Conservation (phyloP, 805 yeast species). For the Phaffomyces antillensis region DNA sequence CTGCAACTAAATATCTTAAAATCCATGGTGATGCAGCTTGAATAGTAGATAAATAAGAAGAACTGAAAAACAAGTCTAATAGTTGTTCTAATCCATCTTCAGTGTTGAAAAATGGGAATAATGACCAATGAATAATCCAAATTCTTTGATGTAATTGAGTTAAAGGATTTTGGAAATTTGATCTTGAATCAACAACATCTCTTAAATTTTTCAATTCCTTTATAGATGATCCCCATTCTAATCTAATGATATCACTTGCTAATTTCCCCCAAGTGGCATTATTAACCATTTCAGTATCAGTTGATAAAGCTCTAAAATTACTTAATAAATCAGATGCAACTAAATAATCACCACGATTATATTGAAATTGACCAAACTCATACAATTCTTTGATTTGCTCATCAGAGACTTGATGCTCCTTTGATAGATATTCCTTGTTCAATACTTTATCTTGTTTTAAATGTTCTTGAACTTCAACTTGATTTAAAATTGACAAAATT, state of each 20-base stretch:
- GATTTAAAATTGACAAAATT: slow-evolving; percentile 38
- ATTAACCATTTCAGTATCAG: slow-evolving; percentile 40
- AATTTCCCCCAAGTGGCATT: slow-evolving; percentile 65
- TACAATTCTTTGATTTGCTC: slow-evolving; percentile 44
- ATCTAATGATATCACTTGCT: slow-evolving; percentile 50
- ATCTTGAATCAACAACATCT: slow-evolving; percentile 51
- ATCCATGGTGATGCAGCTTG: slow-evolving; percentile 73
- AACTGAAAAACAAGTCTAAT: slow-evolving; percentile 49
- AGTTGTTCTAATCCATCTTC: slow-evolving; percentile 46
- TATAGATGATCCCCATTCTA: slow-evolving; percentile 45
- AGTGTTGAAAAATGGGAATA: slow-evolving; percentile 53
- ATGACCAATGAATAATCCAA: slow-evolving; percentile 65
- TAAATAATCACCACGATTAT: slow-evolving; percentile 55
- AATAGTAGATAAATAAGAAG: slow-evolving; percentile 56
- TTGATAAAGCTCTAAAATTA: slow-evolving; percentile 50
- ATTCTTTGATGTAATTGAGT: slow-evolving; percentile 56
- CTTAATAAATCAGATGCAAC: slow-evolving; percentile 52
- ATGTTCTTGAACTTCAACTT: slow-evolving; percentile 44
- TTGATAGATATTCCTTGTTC: slow-evolving; percentile 40
- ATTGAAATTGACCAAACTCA: slow-evolving; percentile 55
- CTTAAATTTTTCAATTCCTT: slow-evolving; percentile 48
- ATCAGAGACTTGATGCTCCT: slow-evolving; percentile 39
- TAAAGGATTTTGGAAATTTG: slow-evolving; percentile 40
- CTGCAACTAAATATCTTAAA: slow-evolving; percentile 55
- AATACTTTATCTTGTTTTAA: slow-evolving; percentile 49